Evolutionary conservation across 2,329 filamentous ascomycete genomes (phyloP), one percentile per base, ranked within the genome.

Genomic region (Fusarium protoensiforme): DNA sequence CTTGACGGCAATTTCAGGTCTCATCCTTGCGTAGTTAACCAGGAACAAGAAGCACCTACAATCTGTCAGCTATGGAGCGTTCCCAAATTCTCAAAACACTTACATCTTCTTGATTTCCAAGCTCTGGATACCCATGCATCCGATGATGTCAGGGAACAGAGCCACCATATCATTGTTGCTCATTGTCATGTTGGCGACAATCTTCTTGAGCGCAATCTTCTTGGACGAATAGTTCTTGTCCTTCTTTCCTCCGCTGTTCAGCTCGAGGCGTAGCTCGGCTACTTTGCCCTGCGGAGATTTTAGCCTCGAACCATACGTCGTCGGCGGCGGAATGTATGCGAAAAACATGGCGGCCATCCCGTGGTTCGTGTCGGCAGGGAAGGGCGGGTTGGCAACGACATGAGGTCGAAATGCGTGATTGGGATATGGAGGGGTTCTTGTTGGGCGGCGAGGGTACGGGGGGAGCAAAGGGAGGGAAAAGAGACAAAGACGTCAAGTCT

Each of bases 101-200:
- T 86, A 98, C 96, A 99, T 99, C 88, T 99, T 99, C 90, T 99
- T 99, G 85, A 99, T 98, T 84, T 99, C 96, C 82, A 99, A 86
- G 78, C 93, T 97, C 61, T 92, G 93, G 71, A 99, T 94, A 77
- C 94, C 91, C 96, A 99, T 99, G 87, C 96, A 98, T 72, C 88
- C 92, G 77, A 99, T 94, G 68, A 99, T 93, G 81, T 99, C 96
- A 20, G 96, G 95, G 78, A 99, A 99, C 61, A 99, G 87, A 41
- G 94, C 95, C 64, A 98, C 93, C 96, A 99, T 99, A 83, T 99
- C 96, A 81, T 98, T 99, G 85, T 99, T 99, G 90, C 96, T 98
- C 96, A 99, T 99, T 74, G 96, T 99, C 96, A 99, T 99, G 82
- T 99, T 99, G 82, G 96, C 96, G 78, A 99, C 96, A 77, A 99